Conservation (phyloP, 768 basidiomycete genomes). For the button mushroom (Agaricus bisporus) region DNA sequence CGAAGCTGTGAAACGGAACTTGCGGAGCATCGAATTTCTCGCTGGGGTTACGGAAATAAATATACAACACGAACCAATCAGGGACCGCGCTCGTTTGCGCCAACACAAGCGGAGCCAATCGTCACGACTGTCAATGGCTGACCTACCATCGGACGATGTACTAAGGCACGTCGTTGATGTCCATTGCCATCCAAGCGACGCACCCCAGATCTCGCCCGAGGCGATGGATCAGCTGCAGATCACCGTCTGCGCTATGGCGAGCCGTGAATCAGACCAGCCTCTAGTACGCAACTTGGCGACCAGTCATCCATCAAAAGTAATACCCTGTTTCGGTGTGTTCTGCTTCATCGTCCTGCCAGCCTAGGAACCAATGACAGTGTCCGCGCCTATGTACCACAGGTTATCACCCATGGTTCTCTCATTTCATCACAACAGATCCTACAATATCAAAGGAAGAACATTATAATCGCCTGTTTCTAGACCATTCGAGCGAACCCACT, state of each 20-base stretch:
- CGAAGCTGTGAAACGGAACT: background rate
- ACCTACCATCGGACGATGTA: constrained; percentile 31
- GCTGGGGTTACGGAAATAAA: too few species aligned
- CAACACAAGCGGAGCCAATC: background rate
- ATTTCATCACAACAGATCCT: constrained; percentile 55
- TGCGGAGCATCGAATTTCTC: too few species aligned
- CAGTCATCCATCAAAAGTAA: constrained; percentile 55
- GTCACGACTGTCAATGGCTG: constrained; percentile 1
- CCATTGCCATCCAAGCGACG: constrained; percentile 92
- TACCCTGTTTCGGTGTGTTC: constrained; percentile 84
- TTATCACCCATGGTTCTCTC: constrained; percentile 92
- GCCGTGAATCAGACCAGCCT: constrained; percentile 57
- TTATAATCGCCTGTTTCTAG: constrained; percentile 66
- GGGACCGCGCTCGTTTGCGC: too few species aligned
- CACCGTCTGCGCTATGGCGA: constrained; percentile 82
- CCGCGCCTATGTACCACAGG: constrained; percentile 36
- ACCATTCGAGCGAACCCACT: constrained; percentile 7
- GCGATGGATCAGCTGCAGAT: constrained; percentile 54
- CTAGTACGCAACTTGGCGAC: constrained; percentile 63
- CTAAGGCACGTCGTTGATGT: constrained; percentile 75
- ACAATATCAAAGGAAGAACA: constrained; percentile 58
- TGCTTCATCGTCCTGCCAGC: background rate
- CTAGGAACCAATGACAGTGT: background rate
- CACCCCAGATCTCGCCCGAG: constrained; percentile 34
- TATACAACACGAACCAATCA: too few species aligned